These are phyloP conservation scores for Ophiosphaerella herpotricha DNA, from an alignment of 2,329 filamentous ascomycete species.

Conservation along the genomic window DNA sequence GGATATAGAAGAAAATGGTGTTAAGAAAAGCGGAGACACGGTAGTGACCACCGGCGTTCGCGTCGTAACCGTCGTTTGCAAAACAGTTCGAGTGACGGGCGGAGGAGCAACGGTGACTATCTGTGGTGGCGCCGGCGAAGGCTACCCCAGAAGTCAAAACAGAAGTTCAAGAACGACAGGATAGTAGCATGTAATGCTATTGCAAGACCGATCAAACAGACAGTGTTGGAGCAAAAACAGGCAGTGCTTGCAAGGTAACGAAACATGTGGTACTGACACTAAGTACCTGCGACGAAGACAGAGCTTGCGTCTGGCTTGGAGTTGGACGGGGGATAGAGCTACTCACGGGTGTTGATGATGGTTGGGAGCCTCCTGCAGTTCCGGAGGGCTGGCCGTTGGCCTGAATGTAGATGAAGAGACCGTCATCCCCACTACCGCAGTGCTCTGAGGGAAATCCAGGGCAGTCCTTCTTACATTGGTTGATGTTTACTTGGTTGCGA, in stretches of 20 bases:
- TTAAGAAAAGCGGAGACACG: slow-evolving; percentile 4
- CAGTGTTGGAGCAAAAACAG: slow-evolving; percentile 7
- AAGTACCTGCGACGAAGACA: slow-evolving; percentile 18
- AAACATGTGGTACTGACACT: slow-evolving; percentile 38
- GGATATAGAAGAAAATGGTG: slow-evolving; percentile 10
- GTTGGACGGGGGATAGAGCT: slow-evolving; percentile 15
- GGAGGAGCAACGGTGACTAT: slow-evolving; percentile 24
- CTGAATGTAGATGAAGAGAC: slow-evolving; percentile 68
- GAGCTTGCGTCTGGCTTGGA: slow-evolving; percentile 9
- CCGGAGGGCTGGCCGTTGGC: slow-evolving; percentile 58
- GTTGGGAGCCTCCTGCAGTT: slow-evolving; percentile 52
- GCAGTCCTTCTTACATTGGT: slow-evolving; percentile 63
- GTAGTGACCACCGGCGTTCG: slow-evolving; percentile 22
- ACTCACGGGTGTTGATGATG: slow-evolving; percentile 36
- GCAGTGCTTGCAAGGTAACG: slow-evolving; percentile 21
- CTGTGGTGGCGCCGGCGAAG: slow-evolving; percentile 38
- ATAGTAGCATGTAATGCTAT: slow-evolving; percentile 1
- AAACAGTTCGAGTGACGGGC: slow-evolving; percentile 31
- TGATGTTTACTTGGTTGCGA: slow-evolving; percentile 39
- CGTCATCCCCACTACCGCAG: slow-evolving; percentile 63
- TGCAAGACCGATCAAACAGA: slow-evolving; percentile 3
- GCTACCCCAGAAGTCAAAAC: slow-evolving; percentile 42
- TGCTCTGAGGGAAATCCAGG: slow-evolving; percentile 70
- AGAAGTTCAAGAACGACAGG: slow-evolving; percentile 5
- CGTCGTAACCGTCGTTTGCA: slow-evolving; percentile 28